Evolutionary conservation across 208 protist species (phyloP), one percentile per base, ranked within the genome.

Genomic region (Acanthamoeba royreba): DNA sequence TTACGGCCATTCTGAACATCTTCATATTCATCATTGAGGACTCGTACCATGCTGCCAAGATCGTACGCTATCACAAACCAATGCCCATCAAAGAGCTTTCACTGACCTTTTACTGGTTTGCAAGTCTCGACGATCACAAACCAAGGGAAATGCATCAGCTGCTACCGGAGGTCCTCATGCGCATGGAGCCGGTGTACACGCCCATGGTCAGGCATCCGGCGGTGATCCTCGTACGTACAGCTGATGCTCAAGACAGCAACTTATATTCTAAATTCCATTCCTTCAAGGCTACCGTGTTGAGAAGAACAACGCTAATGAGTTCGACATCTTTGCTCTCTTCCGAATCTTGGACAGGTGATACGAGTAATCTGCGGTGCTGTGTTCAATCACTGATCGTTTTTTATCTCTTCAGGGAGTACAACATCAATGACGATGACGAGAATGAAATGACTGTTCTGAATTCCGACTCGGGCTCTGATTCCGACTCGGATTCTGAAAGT

Each of bases 1-100:
- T 94, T 53, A 88, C 81, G 0, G 93, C 81, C 31, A 94, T 94
- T 17, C 55, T 94, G 28, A 94, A 94, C 89, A 94, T 94, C 45
- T 94, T 94, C 52, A 94, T 94, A 17, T 94, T 94, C 43, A 88
- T 94, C 52, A 94, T 94, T n/a, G 93, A 94, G 38, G 49, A 72
- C 53, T 58, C 55, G 53, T 94, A 94, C 38, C 49, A 90, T 40
- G 74, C 93, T 15, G 93, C 79, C 33, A 94, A 94, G 22, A 47
- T 74, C 43, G 86, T 92, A 49, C 86, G 86, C 28, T 8, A 85
- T 45, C 28, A n/a, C n/a, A n/a, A n/a, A n/a, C n/a, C n/a, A n/a
- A n/a, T n/a, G n/a, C n/a, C n/a, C n/a, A n/a, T n/a, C n/a, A n/a
- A n/a, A n/a, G n/a, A n/a, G n/a, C n/a, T n/a, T n/a, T n/a, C n/a